Base-by-base conservation (phyloP, 129 eudicot species). In the Arctium lappa region DNA sequence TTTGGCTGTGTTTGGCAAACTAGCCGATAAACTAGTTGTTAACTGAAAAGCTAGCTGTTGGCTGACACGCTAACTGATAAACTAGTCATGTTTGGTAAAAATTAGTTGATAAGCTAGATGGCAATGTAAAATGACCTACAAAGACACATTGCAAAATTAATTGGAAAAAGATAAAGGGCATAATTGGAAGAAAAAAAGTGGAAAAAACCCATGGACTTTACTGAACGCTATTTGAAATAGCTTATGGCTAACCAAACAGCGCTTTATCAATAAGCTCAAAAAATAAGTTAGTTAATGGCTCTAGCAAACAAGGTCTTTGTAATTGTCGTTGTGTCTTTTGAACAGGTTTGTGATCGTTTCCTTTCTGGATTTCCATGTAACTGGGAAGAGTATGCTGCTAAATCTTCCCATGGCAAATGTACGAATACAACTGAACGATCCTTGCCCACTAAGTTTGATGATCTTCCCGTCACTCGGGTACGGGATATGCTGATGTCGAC, bases 361-460 rank as follows among this genome's bases (percentile, higher is more conserved):
- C 74, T 48, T 63, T 46, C 68, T 36, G 97, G 94, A 79, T 92
- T 92, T 84, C 97, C 97, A 2, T 84, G 18, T 84, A 50, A 72
- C 85, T 92, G 94, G 97, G 88, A 92, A 87, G 90, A 84, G 73
- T 86, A 46, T 80, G 81, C 88, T 18, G 79, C 82, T 70, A 78
- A 73, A 36, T 82, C 39, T 73, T 80, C 12, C 44, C 65, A 69
- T 71, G 85, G 81, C 62, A 80, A 82, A 73, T 73, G 75, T 29
- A 65, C 31, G 31, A 48, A 80, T 37, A 69, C 66, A 69, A 53
- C 29, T 2, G 13, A 71, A 34, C 73, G 48, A 42, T 73, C 76
- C 8, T 60, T 78, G 22, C 85, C 85, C 6, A 31, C 15, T 7
- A 75, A 82, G 5, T 85, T 85, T 68, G 76, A 86, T 72, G 75